Percentiles rank a stretch among this genome's conserved stretches.
phyloP scores from a whole-genome alignment of 2,329 filamentous ascomycete species.

The Arthrinium phaeospermum region DNA sequence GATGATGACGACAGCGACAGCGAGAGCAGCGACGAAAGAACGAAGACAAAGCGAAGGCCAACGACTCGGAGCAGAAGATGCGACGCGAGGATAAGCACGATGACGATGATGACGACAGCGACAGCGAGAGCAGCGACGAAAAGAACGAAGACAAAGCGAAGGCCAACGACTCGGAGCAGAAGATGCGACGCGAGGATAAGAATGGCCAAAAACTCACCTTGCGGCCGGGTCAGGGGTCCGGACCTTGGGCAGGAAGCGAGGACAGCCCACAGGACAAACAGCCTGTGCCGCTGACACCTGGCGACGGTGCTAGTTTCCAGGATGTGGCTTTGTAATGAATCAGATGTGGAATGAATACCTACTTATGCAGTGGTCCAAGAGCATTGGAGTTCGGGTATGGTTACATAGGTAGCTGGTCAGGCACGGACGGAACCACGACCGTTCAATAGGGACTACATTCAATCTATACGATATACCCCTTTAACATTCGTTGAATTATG shows the following conservation, averaged over 20 bases:
- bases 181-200: conserved; percentile 60
- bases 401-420: background rate
- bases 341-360: background rate
- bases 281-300: conserved; percentile 51
- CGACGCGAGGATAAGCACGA: conserved; percentile 60
- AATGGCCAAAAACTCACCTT: conserved; percentile 60
- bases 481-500: background rate
- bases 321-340: conserved; percentile 62
- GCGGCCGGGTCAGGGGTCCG: conserved; percentile 42
- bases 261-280: conserved; percentile 46
- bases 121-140: conserved; percentile 38
- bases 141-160: conserved; percentile 38
- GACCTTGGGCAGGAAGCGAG: conserved; percentile 34
- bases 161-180: conserved; percentile 55
- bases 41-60: conserved; percentile 38
- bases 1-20: conserved; percentile 23
- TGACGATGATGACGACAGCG: conserved; percentile 24
- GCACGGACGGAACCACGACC: background rate
- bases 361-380: background rate
- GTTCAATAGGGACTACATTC: background rate
- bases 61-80: conserved; percentile 60
- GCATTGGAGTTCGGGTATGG: conserved; percentile 2
- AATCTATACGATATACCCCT: background rate
- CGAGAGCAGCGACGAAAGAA: conserved; percentile 40
- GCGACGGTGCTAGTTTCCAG: conserved; percentile 66